Percentiles rank a stretch among this genome's conserved stretches.
These are phyloP conservation scores for Onygenales sp. DNA, from an alignment of 2,329 filamentous ascomycete genomes.

Conservation along the genomic window DNA sequence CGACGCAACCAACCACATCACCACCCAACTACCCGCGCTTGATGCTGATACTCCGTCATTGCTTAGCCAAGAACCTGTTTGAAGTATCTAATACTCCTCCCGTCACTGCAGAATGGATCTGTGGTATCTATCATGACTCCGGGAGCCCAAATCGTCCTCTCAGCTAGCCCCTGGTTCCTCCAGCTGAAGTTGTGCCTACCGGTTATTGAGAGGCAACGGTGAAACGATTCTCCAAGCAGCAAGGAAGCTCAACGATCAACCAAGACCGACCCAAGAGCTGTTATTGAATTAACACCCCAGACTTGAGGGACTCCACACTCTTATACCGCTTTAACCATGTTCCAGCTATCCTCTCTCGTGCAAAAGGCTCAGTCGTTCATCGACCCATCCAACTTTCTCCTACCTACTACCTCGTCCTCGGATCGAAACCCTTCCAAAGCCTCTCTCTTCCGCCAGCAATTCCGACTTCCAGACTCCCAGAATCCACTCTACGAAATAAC, in stretches of 20 bases:
- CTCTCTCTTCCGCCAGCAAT: conserved; percentile 88
- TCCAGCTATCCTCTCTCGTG: conserved; percentile 68
- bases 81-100: background rate
- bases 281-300: background rate
- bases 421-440: conserved; percentile 83
- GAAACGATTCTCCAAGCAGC: background rate
- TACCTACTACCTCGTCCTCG: conserved; percentile 60
- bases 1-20: background rate
- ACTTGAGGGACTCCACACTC: background rate
- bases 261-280: background rate
- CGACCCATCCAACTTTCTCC: conserved; percentile 73
- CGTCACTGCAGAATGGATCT: background rate
- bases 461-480: conserved; percentile 85
- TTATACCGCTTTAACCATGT: conserved; percentile 34
- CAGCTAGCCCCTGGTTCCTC: background rate
- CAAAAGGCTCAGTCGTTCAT: conserved; percentile 94
- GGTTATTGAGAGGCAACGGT: background rate
- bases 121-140: conserved; percentile 2
- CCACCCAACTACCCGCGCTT: background rate
- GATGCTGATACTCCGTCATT: background rate
- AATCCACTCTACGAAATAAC: conserved; percentile 93
- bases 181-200: background rate
- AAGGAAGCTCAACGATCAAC: background rate
- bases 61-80: background rate
- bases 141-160: background rate